Percentiles rank a stretch among this genome's conserved stretches.
Evolutionary conservation across 768 basidiomycete species (phyloP).

Genomic region (Flagelloscypha sp.): DNA sequence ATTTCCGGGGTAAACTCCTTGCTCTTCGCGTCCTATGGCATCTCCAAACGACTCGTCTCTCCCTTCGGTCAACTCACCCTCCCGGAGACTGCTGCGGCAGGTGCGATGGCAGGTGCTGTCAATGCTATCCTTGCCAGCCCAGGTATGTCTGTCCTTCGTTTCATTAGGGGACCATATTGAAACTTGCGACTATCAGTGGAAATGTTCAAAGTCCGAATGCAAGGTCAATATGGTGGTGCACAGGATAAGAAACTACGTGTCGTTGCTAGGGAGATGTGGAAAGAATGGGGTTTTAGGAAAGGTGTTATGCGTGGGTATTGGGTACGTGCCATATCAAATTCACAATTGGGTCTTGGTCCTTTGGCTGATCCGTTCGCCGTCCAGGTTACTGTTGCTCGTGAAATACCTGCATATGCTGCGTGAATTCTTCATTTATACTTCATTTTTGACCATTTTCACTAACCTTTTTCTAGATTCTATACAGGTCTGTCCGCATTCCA

Average conservation of each 20-base stretch:
- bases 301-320: constrained; percentile 98
- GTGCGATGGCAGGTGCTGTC: constrained; percentile 85
- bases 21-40: constrained; percentile 86
- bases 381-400: constrained; percentile 83
- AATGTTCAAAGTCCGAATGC: constrained; percentile 99
- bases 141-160: constrained; percentile 30
- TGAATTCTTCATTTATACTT: constrained; percentile 24
- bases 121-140: constrained; percentile 91
- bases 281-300: constrained; percentile 71
- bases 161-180: neutral
- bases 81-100: constrained; percentile 73
- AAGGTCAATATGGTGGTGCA: constrained; percentile 82
- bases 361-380: neutral
- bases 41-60: constrained; percentile 73
- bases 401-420: constrained; percentile 96
- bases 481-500: constrained; percentile 32
- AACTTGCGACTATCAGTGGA: constrained; percentile 51
- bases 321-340: constrained; percentile 36
- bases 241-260: constrained; percentile 70
- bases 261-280: constrained; percentile 79
- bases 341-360: neutral
- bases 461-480: constrained; percentile 47
- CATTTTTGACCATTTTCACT: neutral
- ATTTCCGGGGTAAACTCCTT: constrained; percentile 95
- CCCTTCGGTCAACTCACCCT: constrained; percentile 83